A percentile compares a stretch with the other conserved stretches of the same genome.
These are phyloP conservation scores for Penicillium rolfsii DNA, from an alignment of 2,329 filamentous ascomycete species.

Conservation along the genomic window DNA sequence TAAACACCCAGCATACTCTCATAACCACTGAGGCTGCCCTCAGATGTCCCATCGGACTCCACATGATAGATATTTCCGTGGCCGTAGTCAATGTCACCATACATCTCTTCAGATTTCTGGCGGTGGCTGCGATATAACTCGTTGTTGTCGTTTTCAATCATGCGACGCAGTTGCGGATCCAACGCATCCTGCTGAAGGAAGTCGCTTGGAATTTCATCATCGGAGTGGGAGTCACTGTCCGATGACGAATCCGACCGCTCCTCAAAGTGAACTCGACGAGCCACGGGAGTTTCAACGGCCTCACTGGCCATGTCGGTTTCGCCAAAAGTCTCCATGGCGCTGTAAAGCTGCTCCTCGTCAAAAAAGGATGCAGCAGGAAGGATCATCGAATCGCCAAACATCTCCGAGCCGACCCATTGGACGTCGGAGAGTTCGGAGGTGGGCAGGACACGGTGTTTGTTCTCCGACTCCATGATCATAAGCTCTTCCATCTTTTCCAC, in stretches of 20 bases:
- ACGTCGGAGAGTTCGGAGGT: constrained; percentile 30
- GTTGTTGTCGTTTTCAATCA: constrained; percentile 69
- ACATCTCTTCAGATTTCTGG: constrained; percentile 44
- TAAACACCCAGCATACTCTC: constrained; percentile 56
- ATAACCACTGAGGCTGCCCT: constrained; percentile 56
- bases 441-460: constrained; percentile 36
- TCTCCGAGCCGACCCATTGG: constrained; percentile 60
- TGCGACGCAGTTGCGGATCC: constrained; percentile 71
- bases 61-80: constrained; percentile 49
- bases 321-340: constrained; percentile 43
- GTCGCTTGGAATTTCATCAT: constrained; percentile 74
- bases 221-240: constrained; percentile 57
- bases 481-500: constrained; percentile 78
- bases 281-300: constrained; percentile 48
- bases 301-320: constrained; percentile 44
- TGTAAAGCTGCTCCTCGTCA: constrained; percentile 48
- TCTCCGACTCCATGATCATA: constrained; percentile 62
- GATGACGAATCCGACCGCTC: constrained; percentile 64
- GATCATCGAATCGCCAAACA: constrained; percentile 48
- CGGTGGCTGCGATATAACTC: constrained; percentile 31
- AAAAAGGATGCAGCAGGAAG: constrained; percentile 47
- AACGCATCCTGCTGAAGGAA: constrained; percentile 76
- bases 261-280: constrained; percentile 72
- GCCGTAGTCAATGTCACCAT: constrained; percentile 44
- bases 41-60: constrained; percentile 46